Evolutionary conservation across 805 yeast species (phyloP).

Genomic region (Candida odintsovae): DNA sequence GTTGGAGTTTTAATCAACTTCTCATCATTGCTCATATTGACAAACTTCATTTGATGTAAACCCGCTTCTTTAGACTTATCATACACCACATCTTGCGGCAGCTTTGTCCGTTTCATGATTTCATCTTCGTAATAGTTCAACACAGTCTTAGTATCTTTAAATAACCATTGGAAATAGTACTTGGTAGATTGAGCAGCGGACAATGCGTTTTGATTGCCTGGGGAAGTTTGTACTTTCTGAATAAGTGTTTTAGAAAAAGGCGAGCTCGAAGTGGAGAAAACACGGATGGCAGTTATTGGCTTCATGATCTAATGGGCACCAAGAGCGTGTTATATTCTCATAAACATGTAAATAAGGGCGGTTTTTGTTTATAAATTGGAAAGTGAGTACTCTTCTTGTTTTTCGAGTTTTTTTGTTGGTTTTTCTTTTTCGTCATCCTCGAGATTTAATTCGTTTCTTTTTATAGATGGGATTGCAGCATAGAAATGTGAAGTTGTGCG

Average conservation of each 20-base stretch:
- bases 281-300: neutral
- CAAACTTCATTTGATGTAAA: conserved; percentile 21
- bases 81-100: conserved; percentile 9
- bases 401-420: neutral
- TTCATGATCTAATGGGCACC: neutral
- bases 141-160: conserved; percentile 6
- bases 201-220: neutral
- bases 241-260: conserved; percentile 3
- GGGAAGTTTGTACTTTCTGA: conserved; percentile 5
- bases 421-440: neutral
- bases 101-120: conserved; percentile 7
- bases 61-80: conserved; percentile 11
- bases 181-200: conserved; percentile 5
- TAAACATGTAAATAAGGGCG: neutral
- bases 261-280: neutral
- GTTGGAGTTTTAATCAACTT: conserved; percentile 27
- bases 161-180: conserved; percentile 17
- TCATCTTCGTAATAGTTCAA: conserved; percentile 16
- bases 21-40: conserved; percentile 9
- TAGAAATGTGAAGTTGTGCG: too few relatives aligned
- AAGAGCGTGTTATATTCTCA: neutral
- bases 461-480: too few relatives aligned
- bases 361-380: too few relatives aligned
- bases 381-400: neutral
- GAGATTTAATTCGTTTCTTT: too few relatives aligned